phyloP scores from a whole-genome alignment of 2,329 filamentous ascomycete species.

The Trichophyton verrucosum region DNA sequence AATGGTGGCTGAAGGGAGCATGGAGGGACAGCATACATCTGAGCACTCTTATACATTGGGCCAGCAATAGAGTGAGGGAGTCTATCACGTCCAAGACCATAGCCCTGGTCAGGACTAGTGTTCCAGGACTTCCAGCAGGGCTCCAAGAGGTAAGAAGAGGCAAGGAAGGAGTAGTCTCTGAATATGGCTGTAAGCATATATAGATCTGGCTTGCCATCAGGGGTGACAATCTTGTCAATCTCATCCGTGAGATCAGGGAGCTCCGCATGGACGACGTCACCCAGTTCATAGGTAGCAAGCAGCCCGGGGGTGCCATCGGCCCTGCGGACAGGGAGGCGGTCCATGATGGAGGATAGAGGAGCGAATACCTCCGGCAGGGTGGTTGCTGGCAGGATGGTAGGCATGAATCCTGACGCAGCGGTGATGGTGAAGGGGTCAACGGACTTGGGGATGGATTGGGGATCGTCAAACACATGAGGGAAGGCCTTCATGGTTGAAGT shows the following conservation, averaged over 20 bases:
- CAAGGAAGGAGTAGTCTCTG: slow-evolving; percentile 81
- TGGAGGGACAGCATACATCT: slow-evolving; percentile 55
- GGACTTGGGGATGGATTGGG: slow-evolving; percentile 27
- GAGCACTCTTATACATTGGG: slow-evolving; percentile 70
- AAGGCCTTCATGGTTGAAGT: slow-evolving; percentile 30
- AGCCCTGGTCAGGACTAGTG: slow-evolving; percentile 48
- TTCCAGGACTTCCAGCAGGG: slow-evolving; percentile 69
- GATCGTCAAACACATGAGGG: slow-evolving; percentile 35
- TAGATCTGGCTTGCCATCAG: slow-evolving; percentile 50
- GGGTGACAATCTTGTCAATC: slow-evolving; percentile 52
- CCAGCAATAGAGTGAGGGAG: slow-evolving; percentile 64
- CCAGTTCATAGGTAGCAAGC: slow-evolving; percentile 60
- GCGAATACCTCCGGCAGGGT: slow-evolving; percentile 62
- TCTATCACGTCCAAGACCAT: slow-evolving; percentile 62
- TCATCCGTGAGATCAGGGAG: slow-evolving; percentile 64
- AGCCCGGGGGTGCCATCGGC: slow-evolving; percentile 62
- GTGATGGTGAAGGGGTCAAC: slow-evolving; percentile 39
- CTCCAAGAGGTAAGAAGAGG: slow-evolving; percentile 80
- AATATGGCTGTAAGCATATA: slow-evolving; percentile 76
- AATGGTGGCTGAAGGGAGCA: not conserved
- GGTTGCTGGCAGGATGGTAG: slow-evolving; percentile 27
- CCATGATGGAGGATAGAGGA: slow-evolving; percentile 56
- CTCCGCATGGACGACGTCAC: slow-evolving; percentile 58
- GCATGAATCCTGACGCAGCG: slow-evolving; percentile 35
- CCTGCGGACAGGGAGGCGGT: slow-evolving; percentile 68